Base-by-base conservation (phyloP, 208 protist species). In the Blechomonas ayalai region DNA sequence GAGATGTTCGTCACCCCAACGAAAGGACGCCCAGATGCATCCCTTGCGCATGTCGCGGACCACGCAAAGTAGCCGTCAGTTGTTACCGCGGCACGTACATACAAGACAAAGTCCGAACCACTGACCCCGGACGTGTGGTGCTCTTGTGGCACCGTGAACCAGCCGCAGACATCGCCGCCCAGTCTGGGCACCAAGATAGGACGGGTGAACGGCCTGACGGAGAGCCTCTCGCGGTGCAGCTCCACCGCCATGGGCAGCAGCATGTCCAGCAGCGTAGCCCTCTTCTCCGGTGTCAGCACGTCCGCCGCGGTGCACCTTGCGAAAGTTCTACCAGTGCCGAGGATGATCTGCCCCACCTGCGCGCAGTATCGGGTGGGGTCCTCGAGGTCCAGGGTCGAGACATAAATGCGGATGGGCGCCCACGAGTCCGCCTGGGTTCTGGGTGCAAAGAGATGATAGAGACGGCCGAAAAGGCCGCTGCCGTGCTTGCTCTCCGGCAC, bases 41-140 rank as follows among this genome's bases (percentile, higher is more conserved):
- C 24, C 28, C 42, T 39, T 1, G 48, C 16, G 43, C 83, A 92
- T 6, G 59, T 35, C 16, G 15, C 38, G 8, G 81, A 61, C 67
- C 79, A 90, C 42, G 72, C 59, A 9, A 52, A 7, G n/a, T 43
- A 52, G 16, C 18, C 33, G 41, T 16, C 9, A 8, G 3, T 7
- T 0, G 47, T 58, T 9, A 71, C 69, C 4, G 47, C 75, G 1
- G 81, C 45, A 7, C 68, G 34, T 2, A 88, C 66, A 64, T 89
- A 90, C 7, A 93, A 8, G 13, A 88, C 39, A 40, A 82, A 78
- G 58, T 93, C 81, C 8, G 43, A 37, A 31, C 62, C 52, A 9
- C 20, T 35, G 4, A 86, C 54, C 9, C 77, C 78, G 0, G 4
- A 26, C 0, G 48, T 80, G n/a, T 29, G 2, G 57, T 89, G 73